phyloP scores from a whole-genome alignment of 345 rosid species.

The Populus alba region DNA sequence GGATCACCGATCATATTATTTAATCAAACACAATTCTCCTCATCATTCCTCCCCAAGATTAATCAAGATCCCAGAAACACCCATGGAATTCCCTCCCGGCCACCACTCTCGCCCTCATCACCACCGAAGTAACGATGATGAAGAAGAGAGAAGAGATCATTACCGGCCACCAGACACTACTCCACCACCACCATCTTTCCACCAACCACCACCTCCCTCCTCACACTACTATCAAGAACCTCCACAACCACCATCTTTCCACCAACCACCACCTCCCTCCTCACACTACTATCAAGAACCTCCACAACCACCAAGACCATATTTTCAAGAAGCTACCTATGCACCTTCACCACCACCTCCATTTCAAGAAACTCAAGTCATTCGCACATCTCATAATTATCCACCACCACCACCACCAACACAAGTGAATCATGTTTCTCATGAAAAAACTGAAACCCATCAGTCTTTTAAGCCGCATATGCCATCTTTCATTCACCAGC shows the following conservation, averaged over 20 bases:
- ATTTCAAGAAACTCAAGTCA: slow-evolving; percentile 7
- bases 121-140: slow-evolving; percentile 29
- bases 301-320: slow-evolving; percentile 29
- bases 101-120: slow-evolving; percentile 30
- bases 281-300: slow-evolving; percentile 16
- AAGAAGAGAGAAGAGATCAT: slow-evolving; percentile 23
- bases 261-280: slow-evolving; percentile 12
- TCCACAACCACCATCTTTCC: slow-evolving; percentile 21
- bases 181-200: slow-evolving; percentile 24
- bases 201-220: slow-evolving; percentile 12
- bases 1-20: too few species aligned
- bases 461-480: slow-evolving; percentile 35
- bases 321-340: slow-evolving; percentile 7
- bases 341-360: slow-evolving; percentile 20
- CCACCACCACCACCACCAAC: slow-evolving; percentile 36
- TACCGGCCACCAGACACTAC: slow-evolving; percentile 36
- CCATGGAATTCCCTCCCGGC: slow-evolving; percentile 56
- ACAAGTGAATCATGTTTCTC: slow-evolving; percentile 48
- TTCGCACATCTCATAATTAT: slow-evolving; percentile 14
- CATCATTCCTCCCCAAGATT: background rate
- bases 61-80: background rate
- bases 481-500: slow-evolving; percentile 41
- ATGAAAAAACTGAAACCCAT: slow-evolving; percentile 30
- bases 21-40: background rate
- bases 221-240: slow-evolving; percentile 14